Conservation (phyloP, 345 rosid species). For the Melaleuca quinquenervia region DNA sequence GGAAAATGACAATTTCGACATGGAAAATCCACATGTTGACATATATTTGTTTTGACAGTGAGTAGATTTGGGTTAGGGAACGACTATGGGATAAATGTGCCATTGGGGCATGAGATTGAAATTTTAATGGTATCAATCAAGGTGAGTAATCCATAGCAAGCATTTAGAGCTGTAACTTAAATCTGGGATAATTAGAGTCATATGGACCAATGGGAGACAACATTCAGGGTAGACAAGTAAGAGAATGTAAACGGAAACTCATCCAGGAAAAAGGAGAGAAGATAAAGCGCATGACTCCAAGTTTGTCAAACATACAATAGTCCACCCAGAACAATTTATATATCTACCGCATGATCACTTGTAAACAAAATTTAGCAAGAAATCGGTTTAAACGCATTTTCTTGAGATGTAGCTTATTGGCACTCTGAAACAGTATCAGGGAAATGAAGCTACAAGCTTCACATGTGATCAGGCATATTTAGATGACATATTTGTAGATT, state of each 20-base stretch:
- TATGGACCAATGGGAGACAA: neutral
- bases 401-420: neutral
- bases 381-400: neutral
- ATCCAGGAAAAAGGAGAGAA: neutral
- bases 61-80: neutral
- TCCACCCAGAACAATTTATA: neutral
- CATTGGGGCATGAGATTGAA: neutral
- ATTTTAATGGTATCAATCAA: neutral
- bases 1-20: neutral
- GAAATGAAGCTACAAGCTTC: neutral
- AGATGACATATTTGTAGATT: neutral
- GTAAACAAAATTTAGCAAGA: neutral
- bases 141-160: neutral
- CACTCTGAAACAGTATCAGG: neutral
- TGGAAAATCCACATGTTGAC: neutral
- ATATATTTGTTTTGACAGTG: neutral
- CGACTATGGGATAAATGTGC: neutral
- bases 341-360: neutral
- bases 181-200: neutral
- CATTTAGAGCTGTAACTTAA: neutral
- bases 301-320: neutral
- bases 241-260: neutral
- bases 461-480: neutral
- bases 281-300: neutral
- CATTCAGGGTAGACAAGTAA: neutral